Percentiles rank a stretch among this genome's conserved stretches.
Conservation (phyloP, 2,329 filamentous ascomycete species). For the Botrytis paeoniae region DNA sequence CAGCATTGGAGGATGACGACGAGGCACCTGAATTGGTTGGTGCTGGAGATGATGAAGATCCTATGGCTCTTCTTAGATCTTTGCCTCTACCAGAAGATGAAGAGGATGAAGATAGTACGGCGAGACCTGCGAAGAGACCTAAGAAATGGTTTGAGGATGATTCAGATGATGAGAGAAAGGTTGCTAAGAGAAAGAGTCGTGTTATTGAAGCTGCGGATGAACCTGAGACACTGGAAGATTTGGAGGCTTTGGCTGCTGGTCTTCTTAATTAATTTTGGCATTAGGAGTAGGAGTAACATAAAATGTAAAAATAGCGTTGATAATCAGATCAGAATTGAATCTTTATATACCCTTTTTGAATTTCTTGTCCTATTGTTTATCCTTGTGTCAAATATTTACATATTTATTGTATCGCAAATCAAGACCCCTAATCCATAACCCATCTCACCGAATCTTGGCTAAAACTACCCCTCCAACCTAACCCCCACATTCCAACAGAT, state of each 20-base stretch:
- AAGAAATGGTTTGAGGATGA: conserved; percentile 81
- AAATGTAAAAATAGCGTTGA: conserved; percentile 10
- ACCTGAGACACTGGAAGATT: conserved; percentile 75
- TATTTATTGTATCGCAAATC: neutral
- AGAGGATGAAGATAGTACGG: conserved; percentile 56
- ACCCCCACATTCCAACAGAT: neutral
- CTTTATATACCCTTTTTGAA: conserved; percentile 5
- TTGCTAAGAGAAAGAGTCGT: conserved; percentile 48
- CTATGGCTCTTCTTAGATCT: conserved; percentile 56
- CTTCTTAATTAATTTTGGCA: conserved; percentile 51
- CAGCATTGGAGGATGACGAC: conserved; percentile 45
- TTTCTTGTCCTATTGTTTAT: neutral
- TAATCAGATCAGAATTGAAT: conserved; percentile 4
- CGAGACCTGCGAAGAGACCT: conserved; percentile 57
- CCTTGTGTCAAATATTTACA: neutral
- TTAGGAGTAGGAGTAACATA: neutral
- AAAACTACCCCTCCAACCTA: conserved; percentile 18
- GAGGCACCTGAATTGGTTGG: conserved; percentile 35
- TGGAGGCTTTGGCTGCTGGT: conserved; percentile 73
- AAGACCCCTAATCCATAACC: neutral
- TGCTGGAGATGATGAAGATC: conserved; percentile 48
- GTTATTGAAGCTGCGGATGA: conserved; percentile 62
- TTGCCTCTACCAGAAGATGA: conserved; percentile 48
- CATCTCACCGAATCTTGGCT: neutral
- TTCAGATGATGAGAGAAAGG: conserved; percentile 47